Base-by-base conservation (phyloP, 805 yeast species). In the Tetrapisispora fleetii region DNA sequence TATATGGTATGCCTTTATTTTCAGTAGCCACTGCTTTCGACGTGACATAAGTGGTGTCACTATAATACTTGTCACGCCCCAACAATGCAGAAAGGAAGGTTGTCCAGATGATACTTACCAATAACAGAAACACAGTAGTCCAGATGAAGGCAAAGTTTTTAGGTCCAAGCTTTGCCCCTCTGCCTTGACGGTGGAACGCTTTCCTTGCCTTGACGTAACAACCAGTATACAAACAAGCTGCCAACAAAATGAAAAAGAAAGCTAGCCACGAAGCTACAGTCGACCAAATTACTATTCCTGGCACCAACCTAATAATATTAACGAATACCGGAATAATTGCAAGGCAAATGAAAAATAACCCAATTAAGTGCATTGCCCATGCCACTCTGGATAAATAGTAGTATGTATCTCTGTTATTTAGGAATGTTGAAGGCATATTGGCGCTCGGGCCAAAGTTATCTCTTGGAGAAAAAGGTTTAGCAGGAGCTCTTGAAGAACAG, bases 391-490 rank as follows among this genome's bases (percentile, higher is more conserved):
- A 75, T 59, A 83, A 67, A 67, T 80, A 83, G 68, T 74, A 87
- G 64, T 75, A 81, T 39, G 76, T 67, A 54, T 75, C 70, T 53
- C 78, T 72, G 61, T 73, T 63, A 32, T 64, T 55, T 46, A 69
- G 56, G 56, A 88, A 81, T 24, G 68, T 67, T 2, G 60, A 35
- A 24, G 95, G 95, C 45, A 83, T 74, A 45, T 72, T 74, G 7
- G 53, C 50, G 38, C 69, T 59, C 46, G 81, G 72, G 43, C 73
- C 75, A 58, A 88, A 88, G 70, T 87, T 86, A 58, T 78, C 79
- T 43, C 67, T 76, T 28, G 96, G 96, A 24, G 95, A 85, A 62
- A 89, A 79, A 40, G 96, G 88, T 67, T 74, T 81, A n/a, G 86
- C 97, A 18, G 96, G 84, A 42, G 65, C 62, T 59, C 75, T 75